Percentiles rank a stretch among this genome's conserved stretches.
Evolutionary conservation across 495 filamentous ascomycete species (phyloP).

Genomic region (Friedmanniomyces simplex): DNA sequence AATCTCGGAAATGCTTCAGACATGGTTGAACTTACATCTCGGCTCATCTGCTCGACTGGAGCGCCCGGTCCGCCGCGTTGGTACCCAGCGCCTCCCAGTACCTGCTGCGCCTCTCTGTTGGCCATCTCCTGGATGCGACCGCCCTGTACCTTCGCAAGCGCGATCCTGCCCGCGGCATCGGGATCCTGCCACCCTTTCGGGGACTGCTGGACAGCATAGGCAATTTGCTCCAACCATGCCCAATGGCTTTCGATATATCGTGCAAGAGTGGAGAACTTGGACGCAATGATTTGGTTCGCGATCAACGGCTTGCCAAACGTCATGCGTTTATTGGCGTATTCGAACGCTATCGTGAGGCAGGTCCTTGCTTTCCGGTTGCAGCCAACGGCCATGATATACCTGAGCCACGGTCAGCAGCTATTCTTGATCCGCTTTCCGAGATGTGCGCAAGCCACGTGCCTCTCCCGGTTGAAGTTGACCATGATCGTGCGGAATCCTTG

Average conservation of each 20-base stretch:
- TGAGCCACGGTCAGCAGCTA: neutral
- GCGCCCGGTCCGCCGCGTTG: conserved; percentile 28
- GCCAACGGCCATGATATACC: conserved; percentile 29
- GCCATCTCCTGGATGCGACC: conserved; percentile 46
- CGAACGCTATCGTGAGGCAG: conserved; percentile 24
- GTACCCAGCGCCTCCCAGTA: conserved; percentile 47
- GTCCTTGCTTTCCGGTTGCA: conserved; percentile 32
- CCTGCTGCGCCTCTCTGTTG: conserved; percentile 50
- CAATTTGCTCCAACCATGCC: conserved; percentile 41
- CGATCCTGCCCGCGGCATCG: conserved; percentile 31
- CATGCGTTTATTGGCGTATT: conserved; percentile 30
- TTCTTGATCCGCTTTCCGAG: neutral
- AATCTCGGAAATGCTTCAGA: neutral
- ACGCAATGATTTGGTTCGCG: conserved; percentile 29
- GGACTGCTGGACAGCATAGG: conserved; percentile 28
- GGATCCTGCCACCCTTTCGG: conserved; percentile 29
- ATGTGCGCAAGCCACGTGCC: neutral
- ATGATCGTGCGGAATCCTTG: conserved; percentile 34
- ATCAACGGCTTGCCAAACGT: conserved; percentile 34
- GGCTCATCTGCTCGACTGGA: conserved; percentile 31
- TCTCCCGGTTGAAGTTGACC: conserved; percentile 33
- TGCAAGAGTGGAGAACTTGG: conserved; percentile 30
- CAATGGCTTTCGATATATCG: conserved; percentile 32
- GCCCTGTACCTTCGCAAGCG: conserved; percentile 46
- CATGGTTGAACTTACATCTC: conserved; percentile 18